Conservation (phyloP, 2,329 filamentous ascomycete species). For the Neonectria ditissima region DNA sequence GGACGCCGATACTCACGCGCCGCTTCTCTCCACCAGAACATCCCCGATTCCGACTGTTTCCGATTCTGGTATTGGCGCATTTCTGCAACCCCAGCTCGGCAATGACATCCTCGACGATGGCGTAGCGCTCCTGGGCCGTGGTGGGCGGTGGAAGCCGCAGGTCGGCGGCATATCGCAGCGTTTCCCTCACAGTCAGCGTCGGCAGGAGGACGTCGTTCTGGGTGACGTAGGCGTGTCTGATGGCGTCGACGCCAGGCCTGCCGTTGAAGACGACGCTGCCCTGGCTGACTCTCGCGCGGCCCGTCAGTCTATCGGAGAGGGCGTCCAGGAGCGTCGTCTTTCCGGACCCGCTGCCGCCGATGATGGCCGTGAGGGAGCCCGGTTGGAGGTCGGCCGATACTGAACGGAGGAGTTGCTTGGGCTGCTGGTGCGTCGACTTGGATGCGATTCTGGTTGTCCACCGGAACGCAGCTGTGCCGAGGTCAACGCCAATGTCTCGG, state of each 20-base stretch:
- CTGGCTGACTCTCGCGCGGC: constrained; percentile 59
- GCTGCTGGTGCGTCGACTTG: constrained; percentile 35
- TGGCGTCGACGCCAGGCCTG: constrained; percentile 59
- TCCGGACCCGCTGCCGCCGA: constrained; percentile 77
- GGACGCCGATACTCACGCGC: constrained; percentile 79
- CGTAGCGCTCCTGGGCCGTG: constrained; percentile 66
- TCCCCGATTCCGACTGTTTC: constrained; percentile 75
- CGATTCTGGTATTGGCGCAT: constrained; percentile 78
- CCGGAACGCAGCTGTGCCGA: constrained; percentile 64
- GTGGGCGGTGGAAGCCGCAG: constrained; percentile 74
- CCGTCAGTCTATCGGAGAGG: constrained; percentile 74
- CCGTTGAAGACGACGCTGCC: constrained; percentile 73
- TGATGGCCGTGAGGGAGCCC: constrained; percentile 74
- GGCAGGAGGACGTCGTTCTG: constrained; percentile 80
- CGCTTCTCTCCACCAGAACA: constrained; percentile 83
- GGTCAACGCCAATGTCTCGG: constrained; percentile 63
- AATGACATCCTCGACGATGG: constrained; percentile 79
- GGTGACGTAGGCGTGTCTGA: constrained; percentile 77
- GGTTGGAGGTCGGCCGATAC: constrained; percentile 72
- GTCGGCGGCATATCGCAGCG: constrained; percentile 76
- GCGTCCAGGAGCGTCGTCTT: constrained; percentile 78
- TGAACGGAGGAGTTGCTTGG: constrained; percentile 68
- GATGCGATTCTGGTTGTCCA: constrained; percentile 51
- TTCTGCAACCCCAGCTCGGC: constrained; percentile 79
- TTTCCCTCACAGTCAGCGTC: constrained; percentile 79